Conservation (phyloP, 2,329 filamentous ascomycete species). For the Botrytis cinerea region DNA sequence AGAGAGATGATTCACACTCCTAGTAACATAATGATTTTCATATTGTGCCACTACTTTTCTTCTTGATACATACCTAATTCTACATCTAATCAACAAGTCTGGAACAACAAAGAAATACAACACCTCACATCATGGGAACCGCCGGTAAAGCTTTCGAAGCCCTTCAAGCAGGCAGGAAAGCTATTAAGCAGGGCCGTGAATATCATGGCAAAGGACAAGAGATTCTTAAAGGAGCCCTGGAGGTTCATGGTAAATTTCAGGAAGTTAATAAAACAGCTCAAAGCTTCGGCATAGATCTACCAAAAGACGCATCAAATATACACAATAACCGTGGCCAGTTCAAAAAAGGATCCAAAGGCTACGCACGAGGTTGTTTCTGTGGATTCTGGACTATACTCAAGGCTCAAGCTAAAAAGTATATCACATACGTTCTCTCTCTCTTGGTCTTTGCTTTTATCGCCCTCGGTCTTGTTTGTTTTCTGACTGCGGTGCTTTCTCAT, state of each 20-base stretch:
- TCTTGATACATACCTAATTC: neutral
- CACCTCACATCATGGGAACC: neutral
- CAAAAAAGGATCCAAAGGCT: neutral
- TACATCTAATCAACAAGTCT: neutral
- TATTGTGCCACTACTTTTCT: neutral
- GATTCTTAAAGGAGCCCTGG: neutral
- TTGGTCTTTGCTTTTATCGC: slow-evolving; percentile 8
- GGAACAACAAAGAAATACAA: neutral
- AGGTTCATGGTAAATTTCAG: neutral
- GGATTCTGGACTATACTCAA: slow-evolving; percentile 8
- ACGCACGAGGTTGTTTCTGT: neutral
- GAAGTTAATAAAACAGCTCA: neutral
- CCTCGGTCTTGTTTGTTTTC: neutral
- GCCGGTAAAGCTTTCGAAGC: neutral
- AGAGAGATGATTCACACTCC: slow-evolving; percentile 3
- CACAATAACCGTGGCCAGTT: neutral
- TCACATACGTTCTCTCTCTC: slow-evolving; percentile 8
- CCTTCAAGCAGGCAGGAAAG: neutral
- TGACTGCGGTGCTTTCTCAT: slow-evolving; percentile 8
- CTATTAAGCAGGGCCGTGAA: neutral
- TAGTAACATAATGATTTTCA: neutral
- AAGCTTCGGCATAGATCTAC: neutral
- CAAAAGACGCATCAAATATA: neutral
- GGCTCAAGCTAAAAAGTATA: neutral
- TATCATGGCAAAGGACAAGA: neutral